Conservation (phyloP, 225 moss, liverwort and hornwort genomes). For the Pseudisothecium myosuroides region DNA sequence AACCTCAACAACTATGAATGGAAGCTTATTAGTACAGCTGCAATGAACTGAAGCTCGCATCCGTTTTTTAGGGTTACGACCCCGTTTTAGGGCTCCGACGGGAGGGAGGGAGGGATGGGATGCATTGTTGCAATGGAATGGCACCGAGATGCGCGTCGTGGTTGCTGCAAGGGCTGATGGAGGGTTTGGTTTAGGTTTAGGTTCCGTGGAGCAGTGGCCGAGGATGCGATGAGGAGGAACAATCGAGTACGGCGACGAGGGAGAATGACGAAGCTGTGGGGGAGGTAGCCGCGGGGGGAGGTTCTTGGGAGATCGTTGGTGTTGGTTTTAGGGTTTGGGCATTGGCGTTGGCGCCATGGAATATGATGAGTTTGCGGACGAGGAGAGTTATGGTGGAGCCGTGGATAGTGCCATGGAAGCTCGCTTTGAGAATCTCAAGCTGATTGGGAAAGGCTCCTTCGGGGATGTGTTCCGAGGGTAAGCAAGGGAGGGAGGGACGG, state of each 20-base stretch:
- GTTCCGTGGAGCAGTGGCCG: neutral
- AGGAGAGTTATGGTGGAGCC: slow-evolving; percentile 20
- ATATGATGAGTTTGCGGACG: slow-evolving; percentile 41
- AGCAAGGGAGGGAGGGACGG: neutral
- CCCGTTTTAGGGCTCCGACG: neutral
- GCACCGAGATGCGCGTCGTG: neutral
- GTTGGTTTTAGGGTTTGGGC: neutral
- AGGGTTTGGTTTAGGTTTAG: neutral
- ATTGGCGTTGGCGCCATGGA: slow-evolving; percentile 26
- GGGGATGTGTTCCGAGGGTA: slow-evolving; percentile 97
- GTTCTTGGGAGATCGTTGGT: neutral
- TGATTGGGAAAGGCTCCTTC: slow-evolving; percentile 99
- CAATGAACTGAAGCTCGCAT: neutral
- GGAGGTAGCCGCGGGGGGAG: neutral
- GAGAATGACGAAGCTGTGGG: neutral
- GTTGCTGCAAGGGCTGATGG: neutral
- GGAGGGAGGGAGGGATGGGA: neutral
- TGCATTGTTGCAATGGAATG: neutral
- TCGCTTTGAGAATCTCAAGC: slow-evolving; percentile 82
- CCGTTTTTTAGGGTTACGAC: neutral
- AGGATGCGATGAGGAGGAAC: neutral
- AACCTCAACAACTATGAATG: neutral
- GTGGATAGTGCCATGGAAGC: slow-evolving; percentile 71
- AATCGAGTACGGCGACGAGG: neutral
- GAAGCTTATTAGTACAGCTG: neutral